Evolutionary conservation across 208 protist genomes (phyloP), one percentile per base, ranked within the genome.

Genomic region (Trypanosoma theileri): DNA sequence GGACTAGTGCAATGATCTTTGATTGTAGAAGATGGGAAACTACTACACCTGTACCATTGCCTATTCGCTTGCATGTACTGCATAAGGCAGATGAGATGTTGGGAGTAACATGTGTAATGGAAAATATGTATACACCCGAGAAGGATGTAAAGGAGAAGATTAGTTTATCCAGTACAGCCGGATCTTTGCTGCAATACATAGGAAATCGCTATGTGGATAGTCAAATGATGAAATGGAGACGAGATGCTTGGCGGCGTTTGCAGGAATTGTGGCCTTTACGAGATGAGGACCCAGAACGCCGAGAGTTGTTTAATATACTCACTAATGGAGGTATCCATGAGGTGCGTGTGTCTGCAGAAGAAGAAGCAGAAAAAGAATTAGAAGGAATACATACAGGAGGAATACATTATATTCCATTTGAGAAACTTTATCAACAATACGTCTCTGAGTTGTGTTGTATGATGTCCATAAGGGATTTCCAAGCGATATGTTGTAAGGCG

Each of bases 401-500:
- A 16, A 52, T 31, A 17, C 9, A 21, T 16, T 59, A 28, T 14
- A 12, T 35, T 35, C n/a, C 16, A 11, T 35, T 35, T 52, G 21
- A 50, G 19, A 44, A 59, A 12, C 41, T 69, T 16, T 60, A 60
- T 22, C 17, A 59, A 41, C 13, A 60, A 48, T 69, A 69, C 48
- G 24, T 7, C 17, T 31, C 11, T 21, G 53, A 61, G 26, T n/a
- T 69, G 53, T 21, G 31, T 8, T 16, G 21, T 46, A 16, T 69
- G 12, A 42, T 69, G 31, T 35, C 64, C 12, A 28, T n/a, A 7
- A 22, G 40, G 1, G 35, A 59, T 1, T 69, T 69, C 40, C 28
- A 21, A 17, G 21, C 31, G 4, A 7, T 61, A 6, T 69, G 26
- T 40, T 13, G n/a, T 21, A 60, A 45, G 21, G 64, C 64, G 14